Conservation (phyloP, 1,139 yeast genomes). For the Eremothecium coryli region DNA sequence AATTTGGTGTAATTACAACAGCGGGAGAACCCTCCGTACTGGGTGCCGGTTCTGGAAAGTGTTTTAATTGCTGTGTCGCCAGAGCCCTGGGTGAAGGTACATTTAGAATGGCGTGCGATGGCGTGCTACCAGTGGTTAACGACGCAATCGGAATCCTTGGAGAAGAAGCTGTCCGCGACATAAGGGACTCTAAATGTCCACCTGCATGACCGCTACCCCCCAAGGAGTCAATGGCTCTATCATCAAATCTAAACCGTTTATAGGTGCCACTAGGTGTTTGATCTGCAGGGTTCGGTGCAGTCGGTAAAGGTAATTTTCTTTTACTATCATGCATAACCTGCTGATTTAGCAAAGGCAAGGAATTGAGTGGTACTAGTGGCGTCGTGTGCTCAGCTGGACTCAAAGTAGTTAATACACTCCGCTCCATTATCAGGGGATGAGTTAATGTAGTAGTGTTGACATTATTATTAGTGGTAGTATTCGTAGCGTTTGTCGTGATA, state of each 20-base stretch:
- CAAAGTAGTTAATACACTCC: conserved; percentile 15
- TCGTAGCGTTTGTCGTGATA: not conserved
- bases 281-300: conserved; percentile 16
- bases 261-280: conserved; percentile 20
- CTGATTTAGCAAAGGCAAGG: conserved; percentile 12
- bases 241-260: conserved; percentile 23
- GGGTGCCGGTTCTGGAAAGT: too few relatives aligned
- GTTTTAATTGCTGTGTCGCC: too few relatives aligned
- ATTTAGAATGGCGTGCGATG: too few relatives aligned
- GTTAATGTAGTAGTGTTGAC: conserved; percentile 10
- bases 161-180: conserved; percentile 22
- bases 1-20: too few relatives aligned
- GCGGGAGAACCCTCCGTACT: too few relatives aligned
- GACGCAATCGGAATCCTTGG: conserved; percentile 17
- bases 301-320: conserved; percentile 20
- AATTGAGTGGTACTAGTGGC: conserved; percentile 10
- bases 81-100: too few relatives aligned
- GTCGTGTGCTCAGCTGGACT: conserved; percentile 5
- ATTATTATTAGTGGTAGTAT: not conserved
- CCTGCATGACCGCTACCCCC: conserved; percentile 1
- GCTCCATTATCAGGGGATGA: conserved; percentile 18
- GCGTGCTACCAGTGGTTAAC: conserved; percentile 4
- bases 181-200: conserved; percentile 23
- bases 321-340: conserved; percentile 11
- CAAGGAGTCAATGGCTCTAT: conserved; percentile 6